Base-by-base conservation (phyloP, 2,329 filamentous ascomycete species). In the Amphichorda felina region DNA sequence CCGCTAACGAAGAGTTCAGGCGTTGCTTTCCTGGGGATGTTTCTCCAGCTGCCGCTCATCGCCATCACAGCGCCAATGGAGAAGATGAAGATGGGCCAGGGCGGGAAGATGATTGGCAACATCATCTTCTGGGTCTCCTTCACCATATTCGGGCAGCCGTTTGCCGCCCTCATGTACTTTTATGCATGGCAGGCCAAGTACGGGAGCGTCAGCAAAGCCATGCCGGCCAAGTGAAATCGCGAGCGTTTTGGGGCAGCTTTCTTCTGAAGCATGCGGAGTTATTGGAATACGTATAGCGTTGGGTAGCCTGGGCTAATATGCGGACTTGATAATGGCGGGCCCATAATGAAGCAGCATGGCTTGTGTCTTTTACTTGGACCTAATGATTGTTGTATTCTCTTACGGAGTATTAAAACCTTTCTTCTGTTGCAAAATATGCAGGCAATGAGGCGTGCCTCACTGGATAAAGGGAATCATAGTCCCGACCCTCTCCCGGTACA, bases 101-200 rank as follows among this genome's bases (percentile, higher is more conserved):
- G 78, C 35, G 84, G 85, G 5, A 83, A 79, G 47, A 69, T 94
- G 8, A 68, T 93, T 19, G 91, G 91, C 2, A 98, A 98, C 56
- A 79, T 80, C 50, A 88, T 93, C 39, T 98, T 98, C 57, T 96
- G 91, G 91, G 69, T 95, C 15, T 89, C 83, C 10, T 98, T 98
- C 53, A 95, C 89, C 44, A 75, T 96, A 3, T 82, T 98, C 10
- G 91, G 91, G 4, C 91, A 98, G 64, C 91, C 91, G 1, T 73
- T 96, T 47, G 91, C 86, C 2, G 88, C 86, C 1, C 63, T 98
- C 40, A 68, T 94, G 54, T 98, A 98, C 57, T 98, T 95, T 57
- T 96, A 96, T 54, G 88, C 88, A 2, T 98, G 91, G 89, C 89
- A 96, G 61, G 86, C 86, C 37, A 96, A 96, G 63, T 95, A 94